A percentile compares a stretch with the other conserved stretches of the same genome.
These are phyloP conservation scores for Pseudocercospora musae DNA, from an alignment of 2,329 filamentous ascomycete species.

Conservation along the genomic window DNA sequence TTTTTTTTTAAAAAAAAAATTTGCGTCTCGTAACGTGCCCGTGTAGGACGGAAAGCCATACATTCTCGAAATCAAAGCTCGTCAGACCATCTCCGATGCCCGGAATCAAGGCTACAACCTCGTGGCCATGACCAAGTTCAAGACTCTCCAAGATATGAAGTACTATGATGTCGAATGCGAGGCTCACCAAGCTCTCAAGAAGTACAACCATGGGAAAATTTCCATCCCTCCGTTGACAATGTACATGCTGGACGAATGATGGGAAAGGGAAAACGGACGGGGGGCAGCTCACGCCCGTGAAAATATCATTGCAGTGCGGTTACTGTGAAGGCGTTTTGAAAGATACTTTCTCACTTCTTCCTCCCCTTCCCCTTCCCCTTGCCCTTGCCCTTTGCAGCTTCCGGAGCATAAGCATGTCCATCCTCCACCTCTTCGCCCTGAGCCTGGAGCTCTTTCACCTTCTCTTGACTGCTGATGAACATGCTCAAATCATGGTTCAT, in stretches of 20 bases:
- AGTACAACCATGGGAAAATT: constrained; percentile 16
- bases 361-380: constrained; percentile 51
- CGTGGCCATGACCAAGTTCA: constrained; percentile 61
- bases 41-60: constrained; percentile 70
- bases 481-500: constrained; percentile 84
- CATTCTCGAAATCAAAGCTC: constrained; percentile 59
- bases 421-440: constrained; percentile 70
- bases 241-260: constrained; percentile 3
- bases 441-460: constrained; percentile 62
- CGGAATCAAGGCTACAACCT: constrained; percentile 65
- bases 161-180: constrained; percentile 64
- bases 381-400: constrained; percentile 29
- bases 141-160: constrained; percentile 63
- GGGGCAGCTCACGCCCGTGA: too few relatives aligned
- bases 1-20: too few relatives aligned
- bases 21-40: too few relatives aligned
- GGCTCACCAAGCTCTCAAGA: constrained; percentile 54
- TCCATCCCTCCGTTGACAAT: constrained; percentile 18
- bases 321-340: too few relatives aligned
- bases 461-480: constrained; percentile 81
- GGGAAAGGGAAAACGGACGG: not conserved
- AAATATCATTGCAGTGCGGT: too few relatives aligned
- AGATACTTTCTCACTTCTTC: constrained; percentile 29
- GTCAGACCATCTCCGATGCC: constrained; percentile 54
- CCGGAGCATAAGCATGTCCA: constrained; percentile 45